Evolutionary conservation across 2,329 filamentous ascomycete genomes (phyloP).

Genomic region (Polytolypa hystricis): DNA sequence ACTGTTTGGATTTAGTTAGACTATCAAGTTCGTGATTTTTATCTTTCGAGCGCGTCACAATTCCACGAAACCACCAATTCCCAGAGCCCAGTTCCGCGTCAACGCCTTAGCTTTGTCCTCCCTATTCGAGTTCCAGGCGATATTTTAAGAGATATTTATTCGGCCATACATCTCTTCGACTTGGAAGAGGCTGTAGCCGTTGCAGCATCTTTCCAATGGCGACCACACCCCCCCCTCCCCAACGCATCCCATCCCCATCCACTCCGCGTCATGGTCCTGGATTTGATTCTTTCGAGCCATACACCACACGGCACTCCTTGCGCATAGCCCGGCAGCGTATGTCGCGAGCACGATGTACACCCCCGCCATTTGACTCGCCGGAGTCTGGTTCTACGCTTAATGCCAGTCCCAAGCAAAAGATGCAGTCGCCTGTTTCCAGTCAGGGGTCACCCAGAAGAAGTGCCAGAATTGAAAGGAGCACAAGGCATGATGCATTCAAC

Average conservation of each 20-base stretch:
- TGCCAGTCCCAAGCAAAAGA: constrained; percentile 13
- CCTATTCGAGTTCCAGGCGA: no score
- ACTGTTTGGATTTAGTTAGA: no score
- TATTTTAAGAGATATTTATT: no score
- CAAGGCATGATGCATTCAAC: constrained; percentile 1
- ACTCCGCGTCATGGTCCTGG: constrained; percentile 35
- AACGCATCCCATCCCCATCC: constrained; percentile 32
- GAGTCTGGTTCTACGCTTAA: constrained; percentile 13
- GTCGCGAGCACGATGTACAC: constrained; percentile 18
- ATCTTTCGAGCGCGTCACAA: no score
- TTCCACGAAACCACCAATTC: no score
- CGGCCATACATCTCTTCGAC: no score
- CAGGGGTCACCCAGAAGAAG: constrained; percentile 19
- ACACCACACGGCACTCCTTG: constrained; percentile 29
- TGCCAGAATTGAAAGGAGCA: constrained; percentile 4
- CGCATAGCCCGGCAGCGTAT: constrained; percentile 27
- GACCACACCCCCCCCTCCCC: constrained; percentile 34
- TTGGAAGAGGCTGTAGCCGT: no score
- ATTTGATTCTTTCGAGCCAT: constrained; percentile 32
- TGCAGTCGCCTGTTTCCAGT: constrained; percentile 22
- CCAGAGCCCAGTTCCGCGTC: no score
- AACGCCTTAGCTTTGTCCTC: no score
- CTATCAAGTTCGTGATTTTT: no score
- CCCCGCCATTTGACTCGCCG: constrained; percentile 20
- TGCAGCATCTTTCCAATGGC: constrained; percentile 32